phyloP scores from a whole-genome alignment of 495 filamentous ascomycete genomes.

The Trichocladium antarcticum region DNA sequence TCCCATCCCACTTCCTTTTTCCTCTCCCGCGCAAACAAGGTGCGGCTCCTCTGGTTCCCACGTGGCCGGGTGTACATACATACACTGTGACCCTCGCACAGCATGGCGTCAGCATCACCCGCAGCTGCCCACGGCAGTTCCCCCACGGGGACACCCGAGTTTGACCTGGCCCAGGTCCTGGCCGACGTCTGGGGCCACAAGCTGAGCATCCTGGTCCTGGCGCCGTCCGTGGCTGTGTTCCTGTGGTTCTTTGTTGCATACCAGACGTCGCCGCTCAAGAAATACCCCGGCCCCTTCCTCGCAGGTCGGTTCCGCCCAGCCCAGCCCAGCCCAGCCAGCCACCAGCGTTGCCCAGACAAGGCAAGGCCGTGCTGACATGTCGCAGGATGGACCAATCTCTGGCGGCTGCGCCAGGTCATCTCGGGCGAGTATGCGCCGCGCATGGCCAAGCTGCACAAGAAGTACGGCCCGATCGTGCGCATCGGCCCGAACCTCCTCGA shows the following conservation, averaged over 20 bases:
- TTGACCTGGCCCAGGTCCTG: slow-evolving; percentile 1
- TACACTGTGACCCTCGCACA: too few relatives aligned
- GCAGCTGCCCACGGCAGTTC: neutral
- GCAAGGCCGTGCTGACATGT: neutral
- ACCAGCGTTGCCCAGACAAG: neutral
- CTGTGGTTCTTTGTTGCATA: slow-evolving; percentile 21
- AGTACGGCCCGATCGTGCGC: slow-evolving; percentile 30
- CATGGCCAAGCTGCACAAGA: slow-evolving; percentile 27
- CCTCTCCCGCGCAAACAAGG: neutral
- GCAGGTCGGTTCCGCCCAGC: slow-evolving; percentile 19
- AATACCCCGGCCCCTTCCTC: slow-evolving; percentile 25
- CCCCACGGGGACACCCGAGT: neutral
- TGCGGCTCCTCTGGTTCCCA: neutral
- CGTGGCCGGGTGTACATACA: neutral
- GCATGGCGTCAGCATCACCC: slow-evolving; percentile 6
- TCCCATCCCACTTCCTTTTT: neutral
- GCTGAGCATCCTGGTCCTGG: slow-evolving; percentile 3
- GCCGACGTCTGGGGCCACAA: slow-evolving; percentile 4
- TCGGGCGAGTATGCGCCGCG: slow-evolving; percentile 16
- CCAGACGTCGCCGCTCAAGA: slow-evolving; percentile 21
- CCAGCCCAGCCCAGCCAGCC: neutral
- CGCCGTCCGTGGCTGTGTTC: slow-evolving; percentile 8
- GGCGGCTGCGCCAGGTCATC: slow-evolving; percentile 21
- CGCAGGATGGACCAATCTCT: slow-evolving; percentile 25
- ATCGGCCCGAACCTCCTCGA: slow-evolving; percentile 28